These are phyloP conservation scores for Globisporangium emineosum DNA, from an alignment of 352 stramenopile species.

Conservation along the genomic window DNA sequence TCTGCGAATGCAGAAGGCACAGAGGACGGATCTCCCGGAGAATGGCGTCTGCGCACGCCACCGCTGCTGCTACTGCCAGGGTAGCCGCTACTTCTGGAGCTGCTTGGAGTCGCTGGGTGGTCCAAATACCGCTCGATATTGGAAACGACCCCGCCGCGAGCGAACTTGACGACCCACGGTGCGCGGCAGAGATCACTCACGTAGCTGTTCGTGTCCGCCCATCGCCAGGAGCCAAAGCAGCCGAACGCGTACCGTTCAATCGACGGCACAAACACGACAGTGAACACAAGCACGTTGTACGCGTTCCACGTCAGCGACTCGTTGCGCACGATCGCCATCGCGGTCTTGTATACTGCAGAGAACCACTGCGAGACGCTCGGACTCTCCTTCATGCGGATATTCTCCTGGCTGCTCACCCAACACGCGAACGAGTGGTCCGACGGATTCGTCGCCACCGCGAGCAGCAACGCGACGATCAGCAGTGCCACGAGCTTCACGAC, in stretches of 20 bases:
- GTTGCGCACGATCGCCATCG: slow-evolving; percentile 60
- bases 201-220: slow-evolving; percentile 50
- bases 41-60: slow-evolving; percentile 4
- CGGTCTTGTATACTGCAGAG: slow-evolving; percentile 65
- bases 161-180: slow-evolving; percentile 45
- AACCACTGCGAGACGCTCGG: slow-evolving; percentile 60
- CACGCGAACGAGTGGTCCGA: slow-evolving; percentile 67
- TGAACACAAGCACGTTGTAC: slow-evolving; percentile 62
- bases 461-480: slow-evolving; percentile 20
- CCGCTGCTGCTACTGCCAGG: background rate
- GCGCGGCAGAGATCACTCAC: slow-evolving; percentile 46
- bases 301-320: slow-evolving; percentile 59
- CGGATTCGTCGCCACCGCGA: slow-evolving; percentile 53
- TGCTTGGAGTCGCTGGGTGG: slow-evolving; percentile 3
- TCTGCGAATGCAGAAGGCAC: slow-evolving; percentile 3
- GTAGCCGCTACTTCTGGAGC: background rate
- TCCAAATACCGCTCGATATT: slow-evolving; percentile 49
- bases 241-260: slow-evolving; percentile 67
- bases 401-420: slow-evolving; percentile 64
- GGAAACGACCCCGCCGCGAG: slow-evolving; percentile 45
- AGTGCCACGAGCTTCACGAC: slow-evolving; percentile 41
- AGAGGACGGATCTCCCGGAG: background rate
- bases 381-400: slow-evolving; percentile 37
- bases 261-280: slow-evolving; percentile 57
- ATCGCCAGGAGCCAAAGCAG: slow-evolving; percentile 65